Evolutionary conservation across 2,329 filamentous ascomycete species (phyloP).

Genomic region (Beauveria bassiana): DNA sequence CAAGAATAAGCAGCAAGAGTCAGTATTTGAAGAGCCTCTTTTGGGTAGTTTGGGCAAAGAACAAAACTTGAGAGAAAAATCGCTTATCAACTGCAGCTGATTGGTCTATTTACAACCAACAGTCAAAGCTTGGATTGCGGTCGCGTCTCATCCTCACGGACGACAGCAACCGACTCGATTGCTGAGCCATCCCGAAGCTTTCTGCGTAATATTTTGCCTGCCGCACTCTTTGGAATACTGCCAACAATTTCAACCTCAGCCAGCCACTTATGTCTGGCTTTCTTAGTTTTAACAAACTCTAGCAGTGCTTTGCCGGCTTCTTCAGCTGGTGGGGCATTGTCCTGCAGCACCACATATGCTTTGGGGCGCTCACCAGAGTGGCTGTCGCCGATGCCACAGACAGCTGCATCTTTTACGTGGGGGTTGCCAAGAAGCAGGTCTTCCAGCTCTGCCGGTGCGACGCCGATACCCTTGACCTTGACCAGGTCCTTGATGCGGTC

Average conservation of each 20-base stretch:
- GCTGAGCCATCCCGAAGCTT: constrained; percentile 33
- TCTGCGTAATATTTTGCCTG: constrained; percentile 53
- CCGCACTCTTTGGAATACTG: constrained; percentile 52
- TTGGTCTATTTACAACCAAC: too few relatives aligned
- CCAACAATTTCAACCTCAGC: constrained; percentile 42
- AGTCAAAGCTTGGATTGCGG: constrained; percentile 7
- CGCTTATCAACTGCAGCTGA: too few relatives aligned
- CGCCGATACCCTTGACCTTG: constrained; percentile 57
- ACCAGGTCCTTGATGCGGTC: constrained; percentile 63
- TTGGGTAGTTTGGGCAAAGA: too few relatives aligned
- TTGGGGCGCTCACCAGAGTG: constrained; percentile 49
- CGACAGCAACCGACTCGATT: constrained; percentile 1
- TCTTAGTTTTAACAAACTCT: constrained; percentile 43
- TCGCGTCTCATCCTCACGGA: background rate
- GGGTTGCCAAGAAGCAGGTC: constrained; percentile 51
- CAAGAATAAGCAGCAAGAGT: too few relatives aligned
- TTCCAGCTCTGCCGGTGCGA: constrained; percentile 57
- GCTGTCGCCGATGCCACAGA: constrained; percentile 45
- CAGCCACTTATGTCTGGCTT: constrained; percentile 49
- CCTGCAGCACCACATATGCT: constrained; percentile 43
- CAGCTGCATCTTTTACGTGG: constrained; percentile 49
- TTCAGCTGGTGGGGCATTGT: constrained; percentile 8
- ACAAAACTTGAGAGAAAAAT: too few relatives aligned
- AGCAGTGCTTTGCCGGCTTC: constrained; percentile 32
- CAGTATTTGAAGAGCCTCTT: too few relatives aligned